Evolutionary conservation across 2,329 filamentous ascomycete genomes (phyloP), one percentile per base, ranked within the genome.

Genomic region (Alternaria triticina): DNA sequence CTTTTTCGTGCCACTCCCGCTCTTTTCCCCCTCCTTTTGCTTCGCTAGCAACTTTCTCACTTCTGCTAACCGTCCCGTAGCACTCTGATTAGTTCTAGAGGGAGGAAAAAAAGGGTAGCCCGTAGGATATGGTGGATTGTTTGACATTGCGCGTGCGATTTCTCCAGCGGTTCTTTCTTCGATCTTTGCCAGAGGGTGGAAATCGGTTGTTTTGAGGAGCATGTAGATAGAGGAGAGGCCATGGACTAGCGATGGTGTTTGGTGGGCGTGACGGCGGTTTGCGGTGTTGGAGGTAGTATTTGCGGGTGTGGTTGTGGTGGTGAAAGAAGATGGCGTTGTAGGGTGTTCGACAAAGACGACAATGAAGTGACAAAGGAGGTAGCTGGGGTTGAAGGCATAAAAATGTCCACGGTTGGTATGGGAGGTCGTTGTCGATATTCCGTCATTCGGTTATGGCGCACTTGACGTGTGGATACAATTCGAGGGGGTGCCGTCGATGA

Each of bases 321-420:
- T 20, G 30, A 51, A 33, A 51, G 27, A 33, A 15, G 47, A 17
- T 33, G 47, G 17, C n/a, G 12, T n/a, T 20, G 15, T 6, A 8
- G 3, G 6, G 4, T 22, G 1, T 3, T 33, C 27, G 47, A 51
- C 47, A 51, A 51, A 51, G 47, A 33, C 27, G 27, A 51, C n/a
- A 33, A 51, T 22, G 27, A 1, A 6, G 7, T 5, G 30, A 51
- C 47, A 51, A 51, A 51, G 27, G 20, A 22, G 4, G 25, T 17
- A 3, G 5, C 3, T 7, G 23, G 8, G 9, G 5, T 13, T 12
- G 22, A 3, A 40, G n/a, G 9, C n/a, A 2, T 0, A 5, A 8
- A 6, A 0, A 17, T 40, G 15, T 0, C 1, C 1, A 40, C 36
- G n/a, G 15, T 40, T 27, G 9, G 15, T 47, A 27, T 4, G 8